These are phyloP conservation scores for Penicillium desertorum DNA, from an alignment of 495 filamentous ascomycete species.

Conservation along the genomic window DNA sequence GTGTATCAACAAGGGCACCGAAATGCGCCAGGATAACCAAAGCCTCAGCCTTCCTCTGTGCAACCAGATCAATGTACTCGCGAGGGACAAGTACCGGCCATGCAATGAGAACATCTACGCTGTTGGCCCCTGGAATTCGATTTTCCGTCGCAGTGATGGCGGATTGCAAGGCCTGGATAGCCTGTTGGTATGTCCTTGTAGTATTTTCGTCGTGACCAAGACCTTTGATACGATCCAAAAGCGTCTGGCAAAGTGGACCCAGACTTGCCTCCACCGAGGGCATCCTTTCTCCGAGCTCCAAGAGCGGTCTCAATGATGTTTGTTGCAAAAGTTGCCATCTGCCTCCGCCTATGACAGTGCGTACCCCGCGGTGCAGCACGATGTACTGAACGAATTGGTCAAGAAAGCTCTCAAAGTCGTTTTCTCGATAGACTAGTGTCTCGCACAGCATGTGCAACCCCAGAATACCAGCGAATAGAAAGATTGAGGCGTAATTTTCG, in stretches of 20 bases:
- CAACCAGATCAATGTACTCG: constrained; percentile 20
- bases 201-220: constrained; percentile 4
- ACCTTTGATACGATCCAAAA: constrained; percentile 7
- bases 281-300: neutral
- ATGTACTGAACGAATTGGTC: constrained; percentile 4
- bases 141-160: constrained; percentile 1
- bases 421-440: constrained; percentile 1
- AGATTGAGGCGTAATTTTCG: neutral
- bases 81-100: constrained; percentile 17
- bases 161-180: constrained; percentile 15
- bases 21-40: constrained; percentile 25
- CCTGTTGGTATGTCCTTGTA: constrained; percentile 6
- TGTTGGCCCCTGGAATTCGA: neutral
- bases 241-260: neutral
- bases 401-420: constrained; percentile 3
- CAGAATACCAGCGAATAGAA: constrained; percentile 5
- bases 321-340: constrained; percentile 14
- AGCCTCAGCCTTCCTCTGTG: constrained; percentile 10
- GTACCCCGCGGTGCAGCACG: constrained; percentile 1
- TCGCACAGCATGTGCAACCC: constrained; percentile 9
- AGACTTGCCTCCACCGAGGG: neutral
- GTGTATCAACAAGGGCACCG: constrained; percentile 16
- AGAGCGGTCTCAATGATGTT: constrained; percentile 12
- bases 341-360: neutral
- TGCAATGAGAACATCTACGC: constrained; percentile 5